Percentiles rank a stretch among this genome's conserved stretches.
phyloP scores from a whole-genome alignment of 2,329 filamentous ascomycete genomes.

The Uncinocarpus reesii region DNA sequence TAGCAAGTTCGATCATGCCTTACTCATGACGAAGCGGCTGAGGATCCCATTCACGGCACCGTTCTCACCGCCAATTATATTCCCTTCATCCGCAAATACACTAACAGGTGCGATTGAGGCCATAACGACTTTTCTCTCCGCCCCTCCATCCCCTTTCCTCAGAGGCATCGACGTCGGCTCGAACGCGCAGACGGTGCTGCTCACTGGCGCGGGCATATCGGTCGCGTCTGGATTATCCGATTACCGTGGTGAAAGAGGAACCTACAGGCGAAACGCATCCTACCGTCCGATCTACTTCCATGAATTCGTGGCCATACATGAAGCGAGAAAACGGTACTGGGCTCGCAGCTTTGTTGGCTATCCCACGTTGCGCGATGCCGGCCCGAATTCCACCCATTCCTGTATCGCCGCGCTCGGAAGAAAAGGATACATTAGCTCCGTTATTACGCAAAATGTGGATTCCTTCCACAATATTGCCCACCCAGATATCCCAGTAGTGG shows the following conservation, averaged over 20 bases:
- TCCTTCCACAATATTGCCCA: slow-evolving; percentile 78
- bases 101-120: slow-evolving; percentile 65
- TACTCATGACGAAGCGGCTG: slow-evolving; percentile 58
- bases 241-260: slow-evolving; percentile 81
- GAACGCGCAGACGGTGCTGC: slow-evolving; percentile 50
- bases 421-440: slow-evolving; percentile 60
- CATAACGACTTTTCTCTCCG: slow-evolving; percentile 63
- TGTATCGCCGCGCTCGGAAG: slow-evolving; percentile 62
- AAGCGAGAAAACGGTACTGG: slow-evolving; percentile 88
- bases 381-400: slow-evolving; percentile 68
- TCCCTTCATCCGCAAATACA: slow-evolving; percentile 61
- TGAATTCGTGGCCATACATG: slow-evolving; percentile 74
- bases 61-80: slow-evolving; percentile 62
- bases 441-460: slow-evolving; percentile 95
- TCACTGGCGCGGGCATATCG: slow-evolving; percentile 82
- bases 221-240: slow-evolving; percentile 88
- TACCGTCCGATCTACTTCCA: slow-evolving; percentile 89
- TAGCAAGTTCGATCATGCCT: slow-evolving; percentile 24
- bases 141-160: slow-evolving; percentile 45
- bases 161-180: slow-evolving; percentile 35
- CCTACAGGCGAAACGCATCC: slow-evolving; percentile 80
- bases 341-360: slow-evolving; percentile 88
- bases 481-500: slow-evolving; percentile 61
- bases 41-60: slow-evolving; percentile 85
- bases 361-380: slow-evolving; percentile 68